Percentiles rank a stretch among this genome's conserved stretches.
Evolutionary conservation across 345 rosid species (phyloP).

Genomic region (Hibiscus mutabilis): DNA sequence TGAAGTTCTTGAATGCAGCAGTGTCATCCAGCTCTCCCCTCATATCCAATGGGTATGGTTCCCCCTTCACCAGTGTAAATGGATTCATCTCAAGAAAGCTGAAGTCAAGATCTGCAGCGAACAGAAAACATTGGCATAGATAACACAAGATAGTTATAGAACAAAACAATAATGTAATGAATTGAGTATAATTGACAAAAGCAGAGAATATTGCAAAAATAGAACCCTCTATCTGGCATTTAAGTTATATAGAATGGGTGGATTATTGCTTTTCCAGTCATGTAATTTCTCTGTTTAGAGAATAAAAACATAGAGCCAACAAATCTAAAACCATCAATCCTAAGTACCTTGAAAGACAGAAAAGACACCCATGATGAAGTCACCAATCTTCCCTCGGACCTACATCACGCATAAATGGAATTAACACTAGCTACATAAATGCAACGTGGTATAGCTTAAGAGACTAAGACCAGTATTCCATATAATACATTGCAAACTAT

Average conservation of each 20-base stretch:
- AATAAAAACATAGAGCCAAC: not conserved
- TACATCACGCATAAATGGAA: constrained; percentile 17
- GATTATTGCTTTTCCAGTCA: not conserved
- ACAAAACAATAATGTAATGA: not conserved
- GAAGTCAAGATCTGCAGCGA: constrained; percentile 15
- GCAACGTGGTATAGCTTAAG: too few relatives aligned
- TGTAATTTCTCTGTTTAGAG: not conserved
- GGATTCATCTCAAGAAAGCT: constrained; percentile 55
- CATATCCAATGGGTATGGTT: constrained; percentile 95
- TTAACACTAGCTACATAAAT: constrained; percentile 13
- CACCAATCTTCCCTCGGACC: constrained; percentile 74
- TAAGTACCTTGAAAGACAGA: constrained; percentile 76
- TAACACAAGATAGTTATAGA: not conserved
- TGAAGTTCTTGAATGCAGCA: constrained; percentile 93
- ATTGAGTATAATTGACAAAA: not conserved
- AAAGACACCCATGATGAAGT: constrained; percentile 71
- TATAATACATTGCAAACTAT: too few relatives aligned
- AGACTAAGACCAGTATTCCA: too few relatives aligned
- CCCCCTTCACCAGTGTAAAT: constrained; percentile 74
- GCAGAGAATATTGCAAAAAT: not conserved
- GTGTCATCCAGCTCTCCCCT: constrained; percentile 97
- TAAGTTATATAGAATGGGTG: not conserved
- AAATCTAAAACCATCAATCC: constrained; percentile 1
- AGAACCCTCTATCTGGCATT: not conserved
- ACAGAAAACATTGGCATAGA: not conserved